These are phyloP conservation scores for Pyracantha coccinea DNA, from an alignment of 331 rosid species.

Conservation along the genomic window DNA sequence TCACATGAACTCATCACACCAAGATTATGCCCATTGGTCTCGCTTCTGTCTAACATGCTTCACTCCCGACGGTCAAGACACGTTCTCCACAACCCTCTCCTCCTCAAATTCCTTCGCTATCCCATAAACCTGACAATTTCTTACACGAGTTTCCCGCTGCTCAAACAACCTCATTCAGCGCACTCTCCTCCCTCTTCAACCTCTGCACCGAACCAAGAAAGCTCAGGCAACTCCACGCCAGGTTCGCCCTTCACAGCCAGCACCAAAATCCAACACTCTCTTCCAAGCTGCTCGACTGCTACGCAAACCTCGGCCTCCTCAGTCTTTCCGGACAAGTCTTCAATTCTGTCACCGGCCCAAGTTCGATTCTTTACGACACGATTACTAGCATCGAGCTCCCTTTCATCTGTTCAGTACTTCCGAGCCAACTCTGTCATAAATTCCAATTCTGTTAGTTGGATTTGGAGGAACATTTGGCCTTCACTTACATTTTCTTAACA, in stretches of 20 bases:
- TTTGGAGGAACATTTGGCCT: too few species aligned
- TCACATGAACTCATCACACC: background rate
- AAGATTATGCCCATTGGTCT: background rate
- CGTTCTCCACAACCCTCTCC: slow-evolving; percentile 7
- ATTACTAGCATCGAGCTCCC: too few species aligned
- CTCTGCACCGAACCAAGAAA: slow-evolving; percentile 57
- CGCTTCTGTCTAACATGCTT: slow-evolving; percentile 19
- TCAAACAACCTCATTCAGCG: slow-evolving; percentile 35
- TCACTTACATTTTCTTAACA: too few species aligned
- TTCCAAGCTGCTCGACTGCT: slow-evolving; percentile 45
- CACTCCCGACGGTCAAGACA: slow-evolving; percentile 10
- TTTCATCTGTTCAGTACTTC: too few species aligned
- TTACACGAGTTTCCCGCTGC: slow-evolving; percentile 27
- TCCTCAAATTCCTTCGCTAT: slow-evolving; percentile 12
- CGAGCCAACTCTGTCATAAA: too few species aligned
- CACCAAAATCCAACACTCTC: slow-evolving; percentile 56
- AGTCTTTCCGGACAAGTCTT: slow-evolving; percentile 34
- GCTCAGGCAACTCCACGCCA: slow-evolving; percentile 55
- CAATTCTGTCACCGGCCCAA: slow-evolving; percentile 26
- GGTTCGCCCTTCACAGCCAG: slow-evolving; percentile 61
- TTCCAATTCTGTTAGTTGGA: too few species aligned
- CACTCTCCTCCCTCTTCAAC: slow-evolving; percentile 34
- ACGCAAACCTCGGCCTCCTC: slow-evolving; percentile 45
- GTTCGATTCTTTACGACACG: slow-evolving; percentile 29
- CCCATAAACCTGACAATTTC: too few species aligned